Evolutionary conservation across 208 protist species (phyloP).

Genomic region (Blastocrithidia nonstop): DNA sequence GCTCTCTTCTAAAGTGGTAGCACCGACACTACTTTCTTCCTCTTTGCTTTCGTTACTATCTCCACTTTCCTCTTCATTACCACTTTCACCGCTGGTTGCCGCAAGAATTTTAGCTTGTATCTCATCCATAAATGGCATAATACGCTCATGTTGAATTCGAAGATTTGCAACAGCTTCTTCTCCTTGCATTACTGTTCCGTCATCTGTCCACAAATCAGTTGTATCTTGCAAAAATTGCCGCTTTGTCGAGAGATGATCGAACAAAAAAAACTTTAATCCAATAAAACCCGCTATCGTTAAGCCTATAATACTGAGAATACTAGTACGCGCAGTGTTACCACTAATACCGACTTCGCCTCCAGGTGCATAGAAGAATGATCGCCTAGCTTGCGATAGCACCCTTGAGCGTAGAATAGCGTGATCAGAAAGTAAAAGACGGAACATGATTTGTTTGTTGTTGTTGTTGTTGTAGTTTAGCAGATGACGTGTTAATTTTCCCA

Average conservation of each 20-base stretch:
- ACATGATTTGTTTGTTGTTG: too few species aligned
- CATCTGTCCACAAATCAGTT: constrained; percentile 65
- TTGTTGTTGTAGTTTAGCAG: too few species aligned
- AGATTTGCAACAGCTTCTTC: constrained; percentile 78
- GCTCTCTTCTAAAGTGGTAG: too few species aligned
- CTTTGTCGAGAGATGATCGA: constrained; percentile 30
- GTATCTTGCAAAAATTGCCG: constrained; percentile 62
- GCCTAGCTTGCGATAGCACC: too few species aligned
- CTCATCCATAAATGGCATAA: constrained; percentile 83
- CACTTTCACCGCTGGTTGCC: too few species aligned
- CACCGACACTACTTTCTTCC: too few species aligned
- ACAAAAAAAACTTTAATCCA: constrained; percentile 25
- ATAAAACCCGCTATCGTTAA: constrained; percentile 16
- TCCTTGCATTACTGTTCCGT: constrained; percentile 67
- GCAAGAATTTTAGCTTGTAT: constrained; percentile 66
- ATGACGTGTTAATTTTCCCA: too few species aligned
- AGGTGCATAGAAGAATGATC: constrained; percentile 58
- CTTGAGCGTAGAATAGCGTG: too few species aligned
- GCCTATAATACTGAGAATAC: constrained; percentile 14
- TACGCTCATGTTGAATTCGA: constrained; percentile 75
- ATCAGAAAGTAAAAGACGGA: too few species aligned
- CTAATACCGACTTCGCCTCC: constrained; percentile 62
- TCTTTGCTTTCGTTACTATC: too few species aligned
- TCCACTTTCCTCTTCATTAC: too few species aligned
- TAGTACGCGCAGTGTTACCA: constrained; percentile 24